Base-by-base conservation (phyloP, 441 rosid genomes). In the Brassica balearica region DNA sequence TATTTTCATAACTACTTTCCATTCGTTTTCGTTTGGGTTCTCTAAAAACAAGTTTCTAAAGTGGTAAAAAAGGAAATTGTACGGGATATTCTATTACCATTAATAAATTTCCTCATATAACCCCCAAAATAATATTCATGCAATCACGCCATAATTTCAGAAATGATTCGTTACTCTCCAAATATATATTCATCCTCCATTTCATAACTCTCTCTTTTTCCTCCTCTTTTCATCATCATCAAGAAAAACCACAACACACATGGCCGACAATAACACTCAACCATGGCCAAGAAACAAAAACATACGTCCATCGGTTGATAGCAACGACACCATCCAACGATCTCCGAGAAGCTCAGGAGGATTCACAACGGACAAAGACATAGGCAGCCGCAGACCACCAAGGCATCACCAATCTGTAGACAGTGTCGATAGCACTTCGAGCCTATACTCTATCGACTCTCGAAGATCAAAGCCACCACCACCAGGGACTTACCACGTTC, bases 401-500 rank as follows among this genome's bases (percentile, higher is more conserved):
- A 55, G 60, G 51, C 14, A 43, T 43, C 60, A 55, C 7, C 60
- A 3, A 2, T 55, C 60, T 55, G 10, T 55, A 55, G 3, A 55
- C 60, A 55, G 60, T 3, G 19, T 55, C 60, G 60, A 55, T 17
- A 55, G 71, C 27, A 20, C 15, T 0, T 74, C 79, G 17, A 80
- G 82, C 64, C 62, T 19, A 2, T 75, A 6, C 76, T 80, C 83
- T 34, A 5, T 10, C 65, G 83, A 79, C 2, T 79, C 68, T 41
- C 79, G 65, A 11, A 72, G 34, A 61, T 32, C 77, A 1, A 81
- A 22, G 64, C 85, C 81, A 34, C 85, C 72, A 65, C 85, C 80
- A 43, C 85, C 72, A 23, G 93, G 90, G 2, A 90, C 96, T 22
- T 95, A 95, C 86, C 86, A 82, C 25, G 64, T 92, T 71, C 87